Percentiles rank a stretch among this genome's conserved stretches.
Evolutionary conservation across 768 basidiomycete genomes (phyloP).

Genomic region (Bullera alba): DNA sequence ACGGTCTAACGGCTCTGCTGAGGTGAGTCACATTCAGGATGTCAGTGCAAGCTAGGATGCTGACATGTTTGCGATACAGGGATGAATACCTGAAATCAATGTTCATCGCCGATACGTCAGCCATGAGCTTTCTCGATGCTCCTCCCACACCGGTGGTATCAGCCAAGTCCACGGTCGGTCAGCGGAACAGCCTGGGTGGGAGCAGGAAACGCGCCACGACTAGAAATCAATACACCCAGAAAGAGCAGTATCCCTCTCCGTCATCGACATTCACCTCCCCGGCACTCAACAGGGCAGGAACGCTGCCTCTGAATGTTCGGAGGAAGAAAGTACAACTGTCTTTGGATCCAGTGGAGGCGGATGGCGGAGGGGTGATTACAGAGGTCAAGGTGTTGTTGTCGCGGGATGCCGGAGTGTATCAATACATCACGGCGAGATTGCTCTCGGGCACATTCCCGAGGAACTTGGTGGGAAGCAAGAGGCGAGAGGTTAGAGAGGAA

Average conservation of each 20-base stretch:
- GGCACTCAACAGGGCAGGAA: neutral
- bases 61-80: slow-evolving; percentile 7
- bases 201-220: slow-evolving; percentile 9
- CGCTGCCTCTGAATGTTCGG: neutral
- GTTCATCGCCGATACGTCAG: slow-evolving; percentile 10
- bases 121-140: neutral
- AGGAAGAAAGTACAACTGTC: slow-evolving; percentile 2
- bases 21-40: slow-evolving; percentile 22
- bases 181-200: no score
- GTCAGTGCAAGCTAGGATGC: no score
- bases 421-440: slow-evolving; percentile 14
- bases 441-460: slow-evolving; percentile 7
- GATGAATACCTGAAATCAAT: slow-evolving; percentile 26
- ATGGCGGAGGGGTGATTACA: slow-evolving; percentile 4
- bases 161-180: no score
- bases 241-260: slow-evolving; percentile 7
- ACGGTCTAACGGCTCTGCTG: slow-evolving; percentile 22
- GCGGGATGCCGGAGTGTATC: slow-evolving; percentile 21
- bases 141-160: neutral
- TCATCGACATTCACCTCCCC: slow-evolving; percentile 9
- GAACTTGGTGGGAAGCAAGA: neutral
- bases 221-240: slow-evolving; percentile 30
- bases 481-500: slow-evolving; percentile 18
- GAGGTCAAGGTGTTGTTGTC: slow-evolving; percentile 17
- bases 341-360: slow-evolving; percentile 1